phyloP scores from a whole-genome alignment of 495 filamentous ascomycete genomes.

The Aspergillus nidulans region DNA sequence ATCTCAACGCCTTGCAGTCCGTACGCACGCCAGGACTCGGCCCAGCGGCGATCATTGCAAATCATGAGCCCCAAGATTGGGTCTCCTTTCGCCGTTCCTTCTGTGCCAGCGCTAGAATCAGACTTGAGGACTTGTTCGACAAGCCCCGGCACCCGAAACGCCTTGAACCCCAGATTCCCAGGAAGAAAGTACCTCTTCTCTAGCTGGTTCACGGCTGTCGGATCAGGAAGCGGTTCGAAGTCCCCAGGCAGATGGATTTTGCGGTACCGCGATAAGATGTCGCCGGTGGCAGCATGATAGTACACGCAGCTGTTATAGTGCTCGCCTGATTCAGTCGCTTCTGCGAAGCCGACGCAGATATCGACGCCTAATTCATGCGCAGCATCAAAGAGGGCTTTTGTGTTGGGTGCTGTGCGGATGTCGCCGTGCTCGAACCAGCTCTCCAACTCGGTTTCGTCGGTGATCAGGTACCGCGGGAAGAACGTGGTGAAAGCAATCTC shows the following conservation, averaged over 20 bases:
- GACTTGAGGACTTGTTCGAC: slow-evolving; percentile 5
- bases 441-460: slow-evolving; percentile 32
- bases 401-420: slow-evolving; percentile 29
- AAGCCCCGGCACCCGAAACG: slow-evolving; percentile 43
- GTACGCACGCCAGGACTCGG: slow-evolving; percentile 42
- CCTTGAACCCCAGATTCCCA: slow-evolving; percentile 44
- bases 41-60: slow-evolving; percentile 49
- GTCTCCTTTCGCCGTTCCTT: slow-evolving; percentile 32
- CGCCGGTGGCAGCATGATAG: slow-evolving; percentile 35
- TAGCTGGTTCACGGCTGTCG: slow-evolving; percentile 42
- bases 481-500: slow-evolving; percentile 48
- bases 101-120: slow-evolving; percentile 1
- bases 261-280: slow-evolving; percentile 43
- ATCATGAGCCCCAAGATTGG: slow-evolving; percentile 50
- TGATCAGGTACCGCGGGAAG: slow-evolving; percentile 43
- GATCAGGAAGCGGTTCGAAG: slow-evolving; percentile 40
- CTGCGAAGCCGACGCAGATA: slow-evolving; percentile 45
- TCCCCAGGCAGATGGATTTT: slow-evolving; percentile 49
- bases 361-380: slow-evolving; percentile 39
- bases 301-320: slow-evolving; percentile 45
- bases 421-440: slow-evolving; percentile 43
- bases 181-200: slow-evolving; percentile 49
- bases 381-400: slow-evolving; percentile 42
- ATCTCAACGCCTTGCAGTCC: slow-evolving; percentile 46
- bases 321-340: slow-evolving; percentile 26